Conservation (phyloP, 805 yeast species). For the Metschnikowia cubensis region DNA sequence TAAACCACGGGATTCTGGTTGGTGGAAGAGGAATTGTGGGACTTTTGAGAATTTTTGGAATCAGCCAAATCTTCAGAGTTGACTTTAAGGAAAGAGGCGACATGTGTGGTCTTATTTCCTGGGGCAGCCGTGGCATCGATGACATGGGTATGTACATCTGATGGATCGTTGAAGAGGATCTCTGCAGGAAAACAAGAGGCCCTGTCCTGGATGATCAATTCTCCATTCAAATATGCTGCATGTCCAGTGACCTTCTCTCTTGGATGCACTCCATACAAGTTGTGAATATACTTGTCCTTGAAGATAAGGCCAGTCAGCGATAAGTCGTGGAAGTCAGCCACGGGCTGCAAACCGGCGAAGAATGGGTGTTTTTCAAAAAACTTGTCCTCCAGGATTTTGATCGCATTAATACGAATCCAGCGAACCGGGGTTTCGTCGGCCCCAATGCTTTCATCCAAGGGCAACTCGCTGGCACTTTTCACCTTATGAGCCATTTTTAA, state of each 20-base stretch:
- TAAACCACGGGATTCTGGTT: slow-evolving; percentile 40
- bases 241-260: slow-evolving; percentile 62
- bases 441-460: slow-evolving; percentile 38
- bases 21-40: too few species aligned
- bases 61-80: too few species aligned
- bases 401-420: slow-evolving; percentile 75
- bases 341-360: slow-evolving; percentile 44
- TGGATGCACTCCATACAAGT: slow-evolving; percentile 80
- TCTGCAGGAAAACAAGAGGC: slow-evolving; percentile 96
- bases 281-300: slow-evolving; percentile 68
- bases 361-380: slow-evolving; percentile 33
- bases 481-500: slow-evolving; percentile 72
- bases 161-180: slow-evolving; percentile 56
- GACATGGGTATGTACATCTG: slow-evolving; percentile 50
- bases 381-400: slow-evolving; percentile 43
- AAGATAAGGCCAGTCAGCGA: slow-evolving; percentile 54
- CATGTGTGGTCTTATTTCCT: slow-evolving; percentile 94
- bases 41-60: too few species aligned
- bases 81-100: slow-evolving; percentile 59
- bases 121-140: slow-evolving; percentile 98
- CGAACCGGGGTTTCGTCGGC: slow-evolving; percentile 69
- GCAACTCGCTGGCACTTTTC: slow-evolving; percentile 46
- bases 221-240: slow-evolving; percentile 69
- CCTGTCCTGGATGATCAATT: slow-evolving; percentile 87
- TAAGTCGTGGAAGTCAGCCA: slow-evolving; percentile 43